phyloP scores from a whole-genome alignment of 2,329 filamentous ascomycete species.

The Sporothrix pallida region DNA sequence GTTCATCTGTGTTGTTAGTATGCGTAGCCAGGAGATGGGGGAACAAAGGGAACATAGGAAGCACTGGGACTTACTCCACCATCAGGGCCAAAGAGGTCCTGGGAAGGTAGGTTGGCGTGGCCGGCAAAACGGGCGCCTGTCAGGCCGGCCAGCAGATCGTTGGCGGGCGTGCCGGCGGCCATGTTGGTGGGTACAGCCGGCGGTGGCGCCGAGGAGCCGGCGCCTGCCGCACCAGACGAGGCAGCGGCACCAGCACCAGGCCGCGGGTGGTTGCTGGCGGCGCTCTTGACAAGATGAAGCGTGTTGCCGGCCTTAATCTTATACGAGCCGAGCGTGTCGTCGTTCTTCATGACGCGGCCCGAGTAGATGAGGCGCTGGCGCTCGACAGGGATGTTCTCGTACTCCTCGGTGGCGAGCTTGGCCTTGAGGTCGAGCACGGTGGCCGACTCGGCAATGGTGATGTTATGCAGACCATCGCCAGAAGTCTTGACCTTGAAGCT shows the following conservation, averaged over 20 bases:
- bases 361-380: slow-evolving; percentile 97
- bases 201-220: slow-evolving; percentile 54
- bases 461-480: slow-evolving; percentile 74
- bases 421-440: slow-evolving; percentile 86
- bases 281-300: slow-evolving; percentile 94
- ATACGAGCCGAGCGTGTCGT: slow-evolving; percentile 80
- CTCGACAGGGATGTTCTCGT: slow-evolving; percentile 84
- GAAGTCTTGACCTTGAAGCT: slow-evolving; percentile 99
- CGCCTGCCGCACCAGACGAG: slow-evolving; percentile 38
- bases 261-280: slow-evolving; percentile 76
- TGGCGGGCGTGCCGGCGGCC: slow-evolving; percentile 75
- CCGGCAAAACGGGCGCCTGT: slow-evolving; percentile 95
- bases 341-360: slow-evolving; percentile 93
- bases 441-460: slow-evolving; percentile 78
- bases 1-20: slow-evolving; percentile 73
- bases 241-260: slow-evolving; percentile 38
- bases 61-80: slow-evolving; percentile 73
- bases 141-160: slow-evolving; percentile 86
- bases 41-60: slow-evolving; percentile 13
- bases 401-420: slow-evolving; percentile 80
- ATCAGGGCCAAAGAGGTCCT: slow-evolving; percentile 90
- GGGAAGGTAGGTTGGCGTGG: slow-evolving; percentile 84
- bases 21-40: neutral
- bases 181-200: slow-evolving; percentile 76
- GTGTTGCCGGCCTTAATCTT: slow-evolving; percentile 98